phyloP scores from a whole-genome alignment of 805 yeast species.

The Starmerella floris region DNA sequence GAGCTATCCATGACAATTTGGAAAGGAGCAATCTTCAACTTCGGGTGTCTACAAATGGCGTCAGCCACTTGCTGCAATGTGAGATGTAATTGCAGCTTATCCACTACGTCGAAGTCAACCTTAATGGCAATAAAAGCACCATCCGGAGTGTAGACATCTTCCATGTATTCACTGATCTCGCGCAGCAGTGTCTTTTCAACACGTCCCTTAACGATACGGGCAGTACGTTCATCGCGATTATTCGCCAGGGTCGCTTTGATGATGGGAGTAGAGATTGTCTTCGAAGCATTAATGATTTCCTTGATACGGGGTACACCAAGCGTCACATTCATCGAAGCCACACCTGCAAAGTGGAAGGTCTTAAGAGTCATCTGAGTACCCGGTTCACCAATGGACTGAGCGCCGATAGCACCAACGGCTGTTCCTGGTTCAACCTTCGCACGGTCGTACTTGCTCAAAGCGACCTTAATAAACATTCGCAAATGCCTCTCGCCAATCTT shows the following conservation, averaged over 20 bases:
- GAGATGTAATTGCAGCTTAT: conserved; percentile 76
- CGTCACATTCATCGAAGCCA: conserved; percentile 96
- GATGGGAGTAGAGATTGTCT: conserved; percentile 88
- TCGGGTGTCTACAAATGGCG: conserved; percentile 75
- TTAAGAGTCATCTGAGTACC: conserved; percentile 97
- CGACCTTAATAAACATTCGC: conserved; percentile 53
- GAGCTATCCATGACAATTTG: conserved; percentile 59
- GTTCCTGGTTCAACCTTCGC: conserved; percentile 98
- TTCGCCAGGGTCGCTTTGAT: conserved; percentile 89
- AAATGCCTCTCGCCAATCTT: conserved; percentile 51
- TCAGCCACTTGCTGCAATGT: conserved; percentile 72
- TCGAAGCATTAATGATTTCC: conserved; percentile 95
- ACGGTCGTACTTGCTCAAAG: conserved; percentile 66
- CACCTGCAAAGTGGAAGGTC: conserved; percentile 99
- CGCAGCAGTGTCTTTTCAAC: conserved; percentile 79
- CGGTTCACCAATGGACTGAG: conserved; percentile 98
- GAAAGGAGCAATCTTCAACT: conserved; percentile 62
- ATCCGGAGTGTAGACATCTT: conserved; percentile 79
- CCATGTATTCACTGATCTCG: conserved; percentile 79
- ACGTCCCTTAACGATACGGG: conserved; percentile 95
- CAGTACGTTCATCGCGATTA: conserved; percentile 90
- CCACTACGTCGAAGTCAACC: conserved; percentile 73
- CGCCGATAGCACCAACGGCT: conserved; percentile 98
- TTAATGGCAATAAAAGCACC: conserved; percentile 68
- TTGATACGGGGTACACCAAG: conserved; percentile 99